Percentiles rank a stretch among this genome's conserved stretches.
Evolutionary conservation across 164 flowering plant species (phyloP).

Genomic region (Amborella trichopoda): DNA sequence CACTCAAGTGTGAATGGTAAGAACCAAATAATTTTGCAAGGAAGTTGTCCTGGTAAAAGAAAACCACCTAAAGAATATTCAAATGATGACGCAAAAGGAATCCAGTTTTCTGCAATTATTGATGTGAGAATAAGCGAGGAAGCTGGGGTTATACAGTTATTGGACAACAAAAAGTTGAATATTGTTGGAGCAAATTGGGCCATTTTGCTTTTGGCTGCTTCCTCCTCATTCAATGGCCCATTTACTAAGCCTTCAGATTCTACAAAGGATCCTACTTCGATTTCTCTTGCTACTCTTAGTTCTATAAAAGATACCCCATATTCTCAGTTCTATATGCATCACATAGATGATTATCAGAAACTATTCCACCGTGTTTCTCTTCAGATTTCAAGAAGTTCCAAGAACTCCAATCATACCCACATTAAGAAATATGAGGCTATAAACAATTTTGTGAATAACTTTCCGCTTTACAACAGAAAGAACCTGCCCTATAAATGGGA

Average conservation of each 20-base stretch:
- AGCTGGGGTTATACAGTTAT: slow-evolving; percentile 21
- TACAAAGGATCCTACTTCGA: slow-evolving; percentile 48
- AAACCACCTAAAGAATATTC: slow-evolving; percentile 22
- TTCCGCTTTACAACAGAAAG: too few relatives aligned
- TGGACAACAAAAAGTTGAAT: slow-evolving; percentile 51
- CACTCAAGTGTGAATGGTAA: slow-evolving; percentile 25
- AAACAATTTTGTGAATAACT: too few relatives aligned
- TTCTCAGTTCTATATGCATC: slow-evolving; percentile 61
- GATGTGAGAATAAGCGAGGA: slow-evolving; percentile 52
- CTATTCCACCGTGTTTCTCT: slow-evolving; percentile 84
- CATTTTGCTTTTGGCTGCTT: slow-evolving; percentile 51
- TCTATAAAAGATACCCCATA: slow-evolving; percentile 33
- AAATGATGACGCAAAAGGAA: slow-evolving; percentile 53
- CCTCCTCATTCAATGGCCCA: slow-evolving; percentile 85
- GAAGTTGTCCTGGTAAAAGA: slow-evolving; percentile 66
- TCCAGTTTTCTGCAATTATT: slow-evolving; percentile 61
- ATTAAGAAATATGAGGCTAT: too few relatives aligned
- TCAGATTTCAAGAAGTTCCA: slow-evolving; percentile 51
- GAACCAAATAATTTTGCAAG: slow-evolving; percentile 67
- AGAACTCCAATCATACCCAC: slow-evolving; percentile 1
- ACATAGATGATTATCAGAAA: slow-evolving; percentile 74
- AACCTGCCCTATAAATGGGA: too few relatives aligned
- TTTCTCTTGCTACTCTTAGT: slow-evolving; percentile 22
- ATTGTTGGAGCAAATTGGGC: slow-evolving; percentile 67
- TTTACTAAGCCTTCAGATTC: slow-evolving; percentile 63